These are phyloP conservation scores for Fusarium sp. DNA, from an alignment of 2,329 filamentous ascomycete species.

Conservation along the genomic window DNA sequence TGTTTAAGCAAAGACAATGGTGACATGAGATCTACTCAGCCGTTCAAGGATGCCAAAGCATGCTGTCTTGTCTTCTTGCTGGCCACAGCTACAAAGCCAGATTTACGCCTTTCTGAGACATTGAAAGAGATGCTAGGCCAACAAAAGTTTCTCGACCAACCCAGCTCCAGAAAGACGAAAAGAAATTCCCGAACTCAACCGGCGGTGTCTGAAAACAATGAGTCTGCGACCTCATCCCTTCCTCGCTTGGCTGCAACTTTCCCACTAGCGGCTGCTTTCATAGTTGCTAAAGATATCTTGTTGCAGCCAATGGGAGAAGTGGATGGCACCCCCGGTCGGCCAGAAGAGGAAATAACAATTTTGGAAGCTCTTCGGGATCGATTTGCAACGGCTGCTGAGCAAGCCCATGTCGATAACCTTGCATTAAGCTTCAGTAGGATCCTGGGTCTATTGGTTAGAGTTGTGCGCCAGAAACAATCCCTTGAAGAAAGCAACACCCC, in stretches of 20 bases:
- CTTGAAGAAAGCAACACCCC: constrained; percentile 24
- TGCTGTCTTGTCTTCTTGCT: constrained; percentile 38
- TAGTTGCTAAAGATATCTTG: constrained; percentile 24
- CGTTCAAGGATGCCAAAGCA: constrained; percentile 33
- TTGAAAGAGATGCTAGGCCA: constrained; percentile 25
- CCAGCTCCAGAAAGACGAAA: not conserved
- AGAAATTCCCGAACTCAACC: not conserved
- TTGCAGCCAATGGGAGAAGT: constrained; percentile 26
- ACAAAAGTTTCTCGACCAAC: not conserved
- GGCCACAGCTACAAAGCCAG: constrained; percentile 28
- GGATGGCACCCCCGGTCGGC: constrained; percentile 5
- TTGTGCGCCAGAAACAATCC: constrained; percentile 32
- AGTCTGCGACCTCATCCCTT: constrained; percentile 9
- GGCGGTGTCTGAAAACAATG: constrained; percentile 3
- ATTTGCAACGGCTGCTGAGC: constrained; percentile 26
- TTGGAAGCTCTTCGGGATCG: constrained; percentile 38
- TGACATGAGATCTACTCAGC: constrained; percentile 2
- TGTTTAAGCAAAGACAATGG: constrained; percentile 20
- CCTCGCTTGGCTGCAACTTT: constrained; percentile 35
- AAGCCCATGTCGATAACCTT: constrained; percentile 30
- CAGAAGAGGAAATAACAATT: constrained; percentile 40
- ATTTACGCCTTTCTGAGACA: constrained; percentile 16
- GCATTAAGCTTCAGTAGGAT: constrained; percentile 32
- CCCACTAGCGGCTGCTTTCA: constrained; percentile 36
- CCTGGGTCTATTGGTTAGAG: constrained; percentile 21